Conservation (phyloP, 805 yeast species). For the Dipodascus albidus region DNA sequence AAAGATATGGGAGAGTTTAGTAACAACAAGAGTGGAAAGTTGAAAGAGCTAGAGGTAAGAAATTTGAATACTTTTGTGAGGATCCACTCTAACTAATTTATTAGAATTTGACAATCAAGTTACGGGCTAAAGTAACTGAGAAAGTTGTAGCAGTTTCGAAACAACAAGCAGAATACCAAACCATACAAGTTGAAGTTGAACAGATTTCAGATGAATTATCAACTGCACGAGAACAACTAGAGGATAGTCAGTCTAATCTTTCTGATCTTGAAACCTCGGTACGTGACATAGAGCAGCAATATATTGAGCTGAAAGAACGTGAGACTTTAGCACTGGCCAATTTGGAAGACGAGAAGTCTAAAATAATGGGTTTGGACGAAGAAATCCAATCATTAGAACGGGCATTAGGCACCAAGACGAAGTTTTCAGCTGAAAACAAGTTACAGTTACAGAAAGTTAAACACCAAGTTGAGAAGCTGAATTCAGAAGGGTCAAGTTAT, state of each 20-base stretch:
- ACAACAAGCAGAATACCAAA: constrained; percentile 45
- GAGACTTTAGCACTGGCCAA: constrained; percentile 20
- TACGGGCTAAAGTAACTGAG: too few species aligned
- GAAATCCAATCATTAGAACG: constrained; percentile 47
- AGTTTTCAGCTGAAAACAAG: constrained; percentile 18
- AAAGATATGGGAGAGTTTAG: constrained; percentile 75
- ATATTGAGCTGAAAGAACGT: constrained; percentile 20
- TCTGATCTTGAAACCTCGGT: constrained; percentile 24
- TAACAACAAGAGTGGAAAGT: constrained; percentile 66
- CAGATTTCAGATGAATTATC: constrained; percentile 49
- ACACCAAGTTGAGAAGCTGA: constrained; percentile 22
- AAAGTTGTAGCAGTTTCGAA: constrained; percentile 31
- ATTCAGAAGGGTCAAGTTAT: constrained; percentile 10
- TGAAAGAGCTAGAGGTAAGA: constrained; percentile 40
- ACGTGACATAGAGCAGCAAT: constrained; percentile 22
- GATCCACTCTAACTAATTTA: constrained; percentile 4
- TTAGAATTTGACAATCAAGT: constrained; percentile 23
- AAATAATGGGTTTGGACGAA: constrained; percentile 58
- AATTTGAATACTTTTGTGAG: not conserved
- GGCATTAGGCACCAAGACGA: constrained; percentile 15
- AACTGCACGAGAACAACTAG: constrained; percentile 32
- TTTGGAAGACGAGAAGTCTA: constrained; percentile 43
- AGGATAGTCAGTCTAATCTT: constrained; percentile 26
- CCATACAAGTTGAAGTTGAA: constrained; percentile 57
- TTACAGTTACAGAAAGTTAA: constrained; percentile 18